These are phyloP conservation scores for Neospora caninum DNA, from an alignment of 169 alveolate genomes.

Conservation along the genomic window DNA sequence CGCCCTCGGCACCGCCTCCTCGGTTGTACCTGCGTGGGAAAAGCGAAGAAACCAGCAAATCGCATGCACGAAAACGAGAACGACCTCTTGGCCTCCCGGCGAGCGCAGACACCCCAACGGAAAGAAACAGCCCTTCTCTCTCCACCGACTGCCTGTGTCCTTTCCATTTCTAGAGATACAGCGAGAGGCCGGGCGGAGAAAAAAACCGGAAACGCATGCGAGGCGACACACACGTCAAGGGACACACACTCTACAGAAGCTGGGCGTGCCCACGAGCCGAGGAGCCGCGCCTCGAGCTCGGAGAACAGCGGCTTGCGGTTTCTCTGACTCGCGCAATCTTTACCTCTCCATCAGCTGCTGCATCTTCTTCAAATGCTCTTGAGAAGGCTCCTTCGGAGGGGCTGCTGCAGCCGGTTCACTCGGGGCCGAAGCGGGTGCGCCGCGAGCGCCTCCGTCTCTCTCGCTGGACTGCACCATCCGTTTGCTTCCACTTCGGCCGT, in stretches of 20 bases:
- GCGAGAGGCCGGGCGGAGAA: no score
- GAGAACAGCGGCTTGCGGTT: not conserved
- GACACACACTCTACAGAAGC: no score
- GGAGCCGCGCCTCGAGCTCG: no score
- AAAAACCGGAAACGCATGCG: no score
- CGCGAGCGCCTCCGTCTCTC: not conserved
- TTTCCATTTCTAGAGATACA: no score
- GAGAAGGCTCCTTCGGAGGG: not conserved
- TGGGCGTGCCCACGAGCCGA: no score
- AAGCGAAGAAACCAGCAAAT: not conserved
- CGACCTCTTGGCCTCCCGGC: not conserved
- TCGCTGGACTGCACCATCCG: not conserved
- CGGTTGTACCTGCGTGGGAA: constrained; percentile 45
- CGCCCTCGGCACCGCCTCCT: not conserved
- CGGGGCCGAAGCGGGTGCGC: not conserved
- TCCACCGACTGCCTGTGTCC: no score
- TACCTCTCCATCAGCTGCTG: constrained; percentile 33
- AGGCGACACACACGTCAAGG: no score
- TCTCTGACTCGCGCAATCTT: no score
- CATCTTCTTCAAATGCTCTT: not conserved
- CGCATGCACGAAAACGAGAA: not conserved
- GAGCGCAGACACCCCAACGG: no score
- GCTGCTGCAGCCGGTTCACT: not conserved
- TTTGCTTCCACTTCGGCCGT: not conserved
- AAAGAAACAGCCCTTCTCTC: no score